Base-by-base conservation (phyloP, 164 flowering plant genomes). In the Vitis rotundifolia region DNA sequence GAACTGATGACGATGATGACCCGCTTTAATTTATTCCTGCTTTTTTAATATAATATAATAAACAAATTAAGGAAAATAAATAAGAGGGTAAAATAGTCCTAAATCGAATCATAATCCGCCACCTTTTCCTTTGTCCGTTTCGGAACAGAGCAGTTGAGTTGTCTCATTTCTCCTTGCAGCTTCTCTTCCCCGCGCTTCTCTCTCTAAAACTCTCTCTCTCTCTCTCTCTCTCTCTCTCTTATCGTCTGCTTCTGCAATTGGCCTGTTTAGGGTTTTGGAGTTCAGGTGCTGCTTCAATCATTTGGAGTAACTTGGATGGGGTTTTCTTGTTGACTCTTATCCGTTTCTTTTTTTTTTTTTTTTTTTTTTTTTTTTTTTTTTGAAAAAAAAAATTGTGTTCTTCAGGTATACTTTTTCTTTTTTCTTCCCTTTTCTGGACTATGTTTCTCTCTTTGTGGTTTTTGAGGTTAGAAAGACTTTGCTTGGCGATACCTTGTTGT, bases 81-180 rank as follows among this genome's bases (percentile, higher is more conserved):
- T 56, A 16, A 19, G 15, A 9, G 53, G 61, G 15, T 37, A 31
- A 50, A 60, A 61, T 66, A 58, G 67, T 63, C 68, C 49, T 70
- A 50, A 54, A 66, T 19, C 28, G 49, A 49, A 61, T 72, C 78
- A 69, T 67, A 50, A 75, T 76, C 78, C 71, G 77, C 72, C 78
- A 73, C 76, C 82, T 73, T 77, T 75, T 31, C 8, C 70, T 83
- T 79, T 83, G 83, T 83, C 87, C 56, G 73, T 77, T 81, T 76
- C 78, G 69, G 78, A 73, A 56, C 72, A 56, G 62, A 64, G 29
- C 49, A 9, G 71, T 62, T 63, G 70, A 65, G 71, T 75, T 70
- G 79, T 61, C 79, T 47, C 6, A 59, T 18, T 14, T 19, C 69
- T 16, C 60, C 54, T 52, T 59, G 56, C 71, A 11, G 64, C 31